phyloP scores from a whole-genome alignment of 2,329 filamentous ascomycete species.

The Ascochyta koolunga region DNA sequence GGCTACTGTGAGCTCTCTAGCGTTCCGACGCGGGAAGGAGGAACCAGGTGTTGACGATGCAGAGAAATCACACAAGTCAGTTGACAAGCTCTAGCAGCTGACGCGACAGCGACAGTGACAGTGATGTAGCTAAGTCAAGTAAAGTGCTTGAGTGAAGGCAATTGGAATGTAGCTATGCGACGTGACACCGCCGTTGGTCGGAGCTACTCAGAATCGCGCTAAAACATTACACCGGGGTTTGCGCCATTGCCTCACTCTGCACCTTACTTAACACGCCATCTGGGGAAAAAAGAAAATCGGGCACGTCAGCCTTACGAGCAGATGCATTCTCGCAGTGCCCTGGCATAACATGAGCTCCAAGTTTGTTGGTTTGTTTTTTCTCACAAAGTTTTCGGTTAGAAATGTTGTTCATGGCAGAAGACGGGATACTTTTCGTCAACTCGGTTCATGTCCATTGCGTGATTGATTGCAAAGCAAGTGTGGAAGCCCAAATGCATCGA shows the following conservation, averaged over 20 bases:
- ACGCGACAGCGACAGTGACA: conserved; percentile 10
- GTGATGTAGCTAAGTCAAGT: neutral
- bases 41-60: too few species aligned
- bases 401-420: neutral
- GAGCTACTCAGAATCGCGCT: conserved; percentile 15
- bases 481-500: neutral
- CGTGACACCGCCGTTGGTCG: conserved; percentile 15
- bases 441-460: neutral
- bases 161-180: conserved; percentile 5
- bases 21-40: neutral
- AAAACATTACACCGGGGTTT: conserved; percentile 4
- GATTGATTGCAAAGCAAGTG: neutral
- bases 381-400: too few species aligned
- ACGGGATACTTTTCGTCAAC: neutral
- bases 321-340: neutral
- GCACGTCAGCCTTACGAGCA: neutral
- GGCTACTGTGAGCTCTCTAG: conserved; percentile 1
- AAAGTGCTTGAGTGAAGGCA: conserved; percentile 4
- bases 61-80: neutral
- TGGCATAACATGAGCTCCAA: too few species aligned
- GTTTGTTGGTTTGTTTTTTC: too few species aligned
- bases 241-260: conserved; percentile 8
- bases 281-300: neutral
- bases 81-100: neutral
- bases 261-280: neutral